These are phyloP conservation scores for Paecilomyces variotii DNA, from an alignment of 2,329 filamentous ascomycete species.

Conservation along the genomic window DNA sequence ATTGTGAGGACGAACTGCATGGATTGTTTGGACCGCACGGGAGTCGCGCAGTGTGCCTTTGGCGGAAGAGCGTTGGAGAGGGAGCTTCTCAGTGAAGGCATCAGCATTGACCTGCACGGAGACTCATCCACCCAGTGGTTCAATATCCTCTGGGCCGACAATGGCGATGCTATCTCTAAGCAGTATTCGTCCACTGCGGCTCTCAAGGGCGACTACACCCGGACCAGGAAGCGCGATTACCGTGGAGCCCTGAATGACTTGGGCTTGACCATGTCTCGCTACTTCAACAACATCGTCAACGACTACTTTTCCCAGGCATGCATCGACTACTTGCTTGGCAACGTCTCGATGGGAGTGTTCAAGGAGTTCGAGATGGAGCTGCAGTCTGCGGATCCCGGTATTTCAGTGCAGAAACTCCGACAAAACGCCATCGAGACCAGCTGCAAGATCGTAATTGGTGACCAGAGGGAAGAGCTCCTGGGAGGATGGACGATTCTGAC, in stretches of 20 bases:
- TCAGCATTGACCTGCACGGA: constrained; percentile 63
- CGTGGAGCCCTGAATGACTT: constrained; percentile 87
- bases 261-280: constrained; percentile 69
- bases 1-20: constrained; percentile 95
- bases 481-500: constrained; percentile 84
- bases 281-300: constrained; percentile 84
- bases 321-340: constrained; percentile 89
- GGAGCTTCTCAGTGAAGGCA: constrained; percentile 68
- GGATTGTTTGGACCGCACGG: constrained; percentile 95
- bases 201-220: constrained; percentile 92
- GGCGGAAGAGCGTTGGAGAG: constrained; percentile 72
- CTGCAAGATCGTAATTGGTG: constrained; percentile 74
- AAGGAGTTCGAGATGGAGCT: constrained; percentile 91
- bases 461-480: constrained; percentile 75
- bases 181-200: constrained; percentile 95
- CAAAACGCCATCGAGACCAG: constrained; percentile 86
- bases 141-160: constrained; percentile 94
- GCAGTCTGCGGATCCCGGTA: constrained; percentile 84
- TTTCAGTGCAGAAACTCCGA: constrained; percentile 75
- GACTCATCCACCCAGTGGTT: constrained; percentile 87
- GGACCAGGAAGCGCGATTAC: constrained; percentile 83
- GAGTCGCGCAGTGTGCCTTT: constrained; percentile 89
- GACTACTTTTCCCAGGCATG: constrained; percentile 95
- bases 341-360: constrained; percentile 76
- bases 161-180: constrained; percentile 89